Percentiles rank a stretch among this genome's conserved stretches.
These are phyloP conservation scores for Coprinopsis cinerea DNA, from an alignment of 768 basidiomycete species.

Conservation along the genomic window DNA sequence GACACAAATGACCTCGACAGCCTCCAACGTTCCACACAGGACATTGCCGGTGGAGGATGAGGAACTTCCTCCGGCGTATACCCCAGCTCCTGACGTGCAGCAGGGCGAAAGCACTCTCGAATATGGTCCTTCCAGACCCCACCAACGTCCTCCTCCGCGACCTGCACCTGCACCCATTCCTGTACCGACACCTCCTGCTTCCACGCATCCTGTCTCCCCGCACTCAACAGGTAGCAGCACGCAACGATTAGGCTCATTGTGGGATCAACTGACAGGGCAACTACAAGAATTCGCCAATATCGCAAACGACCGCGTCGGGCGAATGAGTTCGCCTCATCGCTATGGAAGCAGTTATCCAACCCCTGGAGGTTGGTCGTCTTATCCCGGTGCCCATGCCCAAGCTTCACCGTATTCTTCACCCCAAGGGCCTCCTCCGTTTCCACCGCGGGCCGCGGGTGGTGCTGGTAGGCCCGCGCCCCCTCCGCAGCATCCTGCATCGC, in stretches of 20 bases:
- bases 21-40: background rate
- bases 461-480: background rate
- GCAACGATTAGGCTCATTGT: constrained; percentile 1
- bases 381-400: background rate
- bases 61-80: constrained; percentile 59
- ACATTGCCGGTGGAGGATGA: constrained; percentile 22
- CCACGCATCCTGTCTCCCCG: background rate
- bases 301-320: background rate
- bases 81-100: constrained; percentile 42
- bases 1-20: background rate
- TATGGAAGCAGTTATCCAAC: background rate
- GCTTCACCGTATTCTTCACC: background rate
- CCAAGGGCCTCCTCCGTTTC: constrained; percentile 1
- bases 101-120: constrained; percentile 61
- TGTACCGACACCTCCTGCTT: background rate
- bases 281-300: constrained; percentile 3
- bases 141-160: constrained; percentile 33
- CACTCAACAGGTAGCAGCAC: background rate
- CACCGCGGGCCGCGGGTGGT: background rate
- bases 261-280: constrained; percentile 3
- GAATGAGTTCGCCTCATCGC: background rate
- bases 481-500: background rate
- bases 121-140: constrained; percentile 57
- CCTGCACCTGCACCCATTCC: constrained; percentile 3
- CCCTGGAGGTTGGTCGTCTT: background rate